A percentile compares a stretch with the other conserved stretches of the same genome.
phyloP scores from a whole-genome alignment of 768 basidiomycete species.

The Phaeotremella fagi region DNA sequence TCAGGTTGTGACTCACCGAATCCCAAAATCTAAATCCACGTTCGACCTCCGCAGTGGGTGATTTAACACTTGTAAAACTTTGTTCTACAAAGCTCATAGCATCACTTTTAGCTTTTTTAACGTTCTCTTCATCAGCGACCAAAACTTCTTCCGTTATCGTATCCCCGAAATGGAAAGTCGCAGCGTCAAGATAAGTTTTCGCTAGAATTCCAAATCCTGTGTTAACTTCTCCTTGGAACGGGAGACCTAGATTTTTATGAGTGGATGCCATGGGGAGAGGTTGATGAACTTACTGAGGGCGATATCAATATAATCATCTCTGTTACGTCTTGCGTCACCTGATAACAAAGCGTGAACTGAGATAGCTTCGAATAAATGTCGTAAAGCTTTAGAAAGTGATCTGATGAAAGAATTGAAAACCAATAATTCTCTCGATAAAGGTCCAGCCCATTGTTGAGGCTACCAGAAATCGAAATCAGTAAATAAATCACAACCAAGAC shows the following conservation, averaged over 20 bases:
- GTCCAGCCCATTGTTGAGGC: constrained; percentile 90
- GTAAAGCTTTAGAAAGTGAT: constrained; percentile 80
- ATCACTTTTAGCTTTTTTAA: constrained; percentile 74
- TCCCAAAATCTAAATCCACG: constrained; percentile 99
- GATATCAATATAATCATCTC: constrained; percentile 90
- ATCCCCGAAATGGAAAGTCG: constrained; percentile 80
- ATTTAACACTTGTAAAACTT: constrained; percentile 83
- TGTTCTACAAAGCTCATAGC: constrained; percentile 90
- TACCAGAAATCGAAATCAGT: too few relatives aligned
- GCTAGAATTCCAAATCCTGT: constrained; percentile 96
- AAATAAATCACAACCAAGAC: not conserved
- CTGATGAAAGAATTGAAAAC: constrained; percentile 98
- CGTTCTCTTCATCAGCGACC: constrained; percentile 71
- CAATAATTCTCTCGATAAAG: constrained; percentile 88
- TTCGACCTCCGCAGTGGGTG: constrained; percentile 81
- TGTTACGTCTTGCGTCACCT: constrained; percentile 73
- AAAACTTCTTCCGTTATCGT: constrained; percentile 59
- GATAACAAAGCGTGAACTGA: constrained; percentile 89
- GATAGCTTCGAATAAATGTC: constrained; percentile 83
- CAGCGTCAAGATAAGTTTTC: constrained; percentile 86
- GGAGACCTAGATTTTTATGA: constrained; percentile 54
- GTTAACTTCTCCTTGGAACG: constrained; percentile 94
- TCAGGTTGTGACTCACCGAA: constrained; percentile 60
- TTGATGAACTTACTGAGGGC: constrained; percentile 58
- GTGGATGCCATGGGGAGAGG: not conserved